phyloP scores from a whole-genome alignment of 352 stramenopile genomes.

The Blastocystis sp. region DNA sequence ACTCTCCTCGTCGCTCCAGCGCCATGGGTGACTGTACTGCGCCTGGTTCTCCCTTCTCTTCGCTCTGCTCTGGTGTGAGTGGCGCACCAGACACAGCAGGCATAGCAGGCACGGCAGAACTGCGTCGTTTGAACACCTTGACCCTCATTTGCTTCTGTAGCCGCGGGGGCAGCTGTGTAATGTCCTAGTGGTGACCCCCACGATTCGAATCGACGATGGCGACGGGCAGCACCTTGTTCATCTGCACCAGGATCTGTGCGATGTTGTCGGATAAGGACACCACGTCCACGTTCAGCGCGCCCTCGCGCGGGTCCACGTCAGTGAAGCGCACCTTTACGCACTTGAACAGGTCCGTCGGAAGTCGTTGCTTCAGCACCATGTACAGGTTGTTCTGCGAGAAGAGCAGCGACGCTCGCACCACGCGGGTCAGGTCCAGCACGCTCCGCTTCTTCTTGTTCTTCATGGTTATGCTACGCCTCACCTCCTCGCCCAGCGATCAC shows the following conservation, averaged over 20 bases:
- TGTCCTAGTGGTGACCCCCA: conserved; percentile 1
- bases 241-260: conserved; percentile 19
- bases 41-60: background rate
- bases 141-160: conserved; percentile 16
- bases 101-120: background rate
- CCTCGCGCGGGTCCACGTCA: background rate
- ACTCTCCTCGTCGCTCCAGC: too few relatives aligned
- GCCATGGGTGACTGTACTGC: too few relatives aligned
- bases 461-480: conserved; percentile 13
- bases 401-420: background rate
- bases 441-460: background rate
- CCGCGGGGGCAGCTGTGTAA: background rate
- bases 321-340: conserved; percentile 51
- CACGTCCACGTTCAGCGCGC: background rate
- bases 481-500: background rate
- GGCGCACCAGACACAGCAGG: background rate
- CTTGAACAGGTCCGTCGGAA: conserved; percentile 7
- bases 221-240: conserved; percentile 3
- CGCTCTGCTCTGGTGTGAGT: background rate
- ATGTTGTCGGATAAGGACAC: conserved; percentile 11
- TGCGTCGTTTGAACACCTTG: background rate
- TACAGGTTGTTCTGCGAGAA: conserved; percentile 28
- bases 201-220: background rate
- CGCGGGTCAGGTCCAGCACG: conserved; percentile 17
- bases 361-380: conserved; percentile 44